Percentiles rank a stretch among this genome's conserved stretches.
Evolutionary conservation across 1,284 basidiomycete genomes (phyloP).

Genomic region (Austroboletus niveus): DNA sequence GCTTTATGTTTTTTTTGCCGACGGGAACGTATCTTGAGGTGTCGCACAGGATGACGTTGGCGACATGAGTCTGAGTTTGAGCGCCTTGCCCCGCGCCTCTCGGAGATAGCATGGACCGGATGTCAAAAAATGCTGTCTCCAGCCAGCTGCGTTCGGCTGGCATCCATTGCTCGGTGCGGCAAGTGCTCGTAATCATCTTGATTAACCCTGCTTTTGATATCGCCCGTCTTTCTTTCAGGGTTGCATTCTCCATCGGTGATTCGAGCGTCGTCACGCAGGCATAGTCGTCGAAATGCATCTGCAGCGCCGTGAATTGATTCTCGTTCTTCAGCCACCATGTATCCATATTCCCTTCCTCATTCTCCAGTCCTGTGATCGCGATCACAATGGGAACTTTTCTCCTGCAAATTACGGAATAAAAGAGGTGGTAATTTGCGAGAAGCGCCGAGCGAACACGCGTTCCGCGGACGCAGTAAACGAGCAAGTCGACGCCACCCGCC

Average conservation of each 20-base stretch:
- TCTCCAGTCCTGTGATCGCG: constrained; percentile 32
- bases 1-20: constrained; percentile 1
- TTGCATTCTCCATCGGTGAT: constrained; percentile 3
- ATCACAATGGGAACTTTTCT: constrained; percentile 31
- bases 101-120: constrained; percentile 22
- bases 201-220: constrained; percentile 16
- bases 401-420: constrained; percentile 29
- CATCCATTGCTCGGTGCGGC: constrained; percentile 19
- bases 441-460: constrained; percentile 23
- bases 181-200: constrained; percentile 19
- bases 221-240: constrained; percentile 18
- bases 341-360: constrained; percentile 25
- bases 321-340: constrained; percentile 25
- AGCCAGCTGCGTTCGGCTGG: constrained; percentile 18
- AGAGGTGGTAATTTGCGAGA: constrained; percentile 28
- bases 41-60: constrained; percentile 28
- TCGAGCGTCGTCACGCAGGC: constrained; percentile 31
- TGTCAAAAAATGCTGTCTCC: constrained; percentile 18
- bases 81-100: background rate
- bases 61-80: background rate
- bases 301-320: constrained; percentile 20
- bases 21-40: constrained; percentile 6
- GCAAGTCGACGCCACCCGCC: constrained; percentile 17
- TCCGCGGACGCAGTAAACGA: constrained; percentile 30
- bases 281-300: constrained; percentile 25